Evolutionary conservation across 345 rosid species (phyloP).

Genomic region (Ceriops tagal): DNA sequence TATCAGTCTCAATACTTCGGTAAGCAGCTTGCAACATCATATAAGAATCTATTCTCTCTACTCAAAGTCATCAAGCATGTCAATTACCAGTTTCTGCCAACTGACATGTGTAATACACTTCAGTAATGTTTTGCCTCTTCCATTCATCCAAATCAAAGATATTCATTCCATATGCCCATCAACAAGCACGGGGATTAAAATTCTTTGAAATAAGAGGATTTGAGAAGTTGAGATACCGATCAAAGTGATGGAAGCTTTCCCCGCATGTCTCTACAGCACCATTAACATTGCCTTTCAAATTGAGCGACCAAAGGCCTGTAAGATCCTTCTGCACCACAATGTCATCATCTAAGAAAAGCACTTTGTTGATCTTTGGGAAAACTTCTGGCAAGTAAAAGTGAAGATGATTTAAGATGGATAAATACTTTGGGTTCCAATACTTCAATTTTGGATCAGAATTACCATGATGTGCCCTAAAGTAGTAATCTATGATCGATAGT

Average conservation of each 20-base stretch:
- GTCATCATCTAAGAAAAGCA: slow-evolving; percentile 92
- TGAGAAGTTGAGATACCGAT: slow-evolving; percentile 97
- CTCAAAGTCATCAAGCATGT: background rate
- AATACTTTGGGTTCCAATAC: slow-evolving; percentile 90
- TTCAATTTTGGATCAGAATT: slow-evolving; percentile 77
- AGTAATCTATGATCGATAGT: slow-evolving; percentile 83
- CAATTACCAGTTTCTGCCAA: slow-evolving; percentile 90
- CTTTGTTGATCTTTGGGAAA: slow-evolving; percentile 85
- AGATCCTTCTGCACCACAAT: slow-evolving; percentile 92
- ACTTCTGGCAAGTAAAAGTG: slow-evolving; percentile 95
- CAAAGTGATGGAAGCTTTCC: slow-evolving; percentile 93
- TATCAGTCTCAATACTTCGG: background rate
- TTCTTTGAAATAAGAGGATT: slow-evolving; percentile 85
- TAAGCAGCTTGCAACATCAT: background rate
- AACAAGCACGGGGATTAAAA: slow-evolving; percentile 90
- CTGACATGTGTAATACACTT: slow-evolving; percentile 75
- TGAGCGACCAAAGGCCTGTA: slow-evolving; percentile 68
- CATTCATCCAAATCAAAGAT: slow-evolving; percentile 88
- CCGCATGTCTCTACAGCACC: slow-evolving; percentile 99
- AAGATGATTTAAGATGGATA: slow-evolving; percentile 91
- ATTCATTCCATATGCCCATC: slow-evolving; percentile 99
- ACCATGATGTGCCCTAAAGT: slow-evolving; percentile 73
- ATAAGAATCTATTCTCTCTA: background rate
- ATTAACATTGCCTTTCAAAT: slow-evolving; percentile 89
- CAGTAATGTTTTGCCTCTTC: slow-evolving; percentile 84